A percentile compares a stretch with the other conserved stretches of the same genome.
Conservation (phyloP, 495 filamentous ascomycete genomes). For the Chaetomium cochliodes region DNA sequence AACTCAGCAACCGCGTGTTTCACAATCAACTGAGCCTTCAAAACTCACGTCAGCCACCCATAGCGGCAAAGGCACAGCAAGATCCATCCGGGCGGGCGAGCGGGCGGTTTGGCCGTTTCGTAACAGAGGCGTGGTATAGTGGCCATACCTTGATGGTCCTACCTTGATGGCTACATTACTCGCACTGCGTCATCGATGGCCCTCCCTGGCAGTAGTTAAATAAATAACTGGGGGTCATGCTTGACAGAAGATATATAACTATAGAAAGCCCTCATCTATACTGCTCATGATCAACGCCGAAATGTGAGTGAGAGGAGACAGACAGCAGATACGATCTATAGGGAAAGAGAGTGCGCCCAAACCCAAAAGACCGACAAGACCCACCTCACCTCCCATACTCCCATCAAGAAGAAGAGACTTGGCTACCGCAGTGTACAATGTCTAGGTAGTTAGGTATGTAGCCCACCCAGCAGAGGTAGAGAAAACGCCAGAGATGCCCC, state of each 20-base stretch:
- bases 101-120: neutral
- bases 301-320: neutral
- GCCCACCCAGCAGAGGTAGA: neutral
- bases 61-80: neutral
- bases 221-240: neutral
- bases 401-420: neutral
- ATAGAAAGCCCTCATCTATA: too few species aligned
- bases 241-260: neutral
- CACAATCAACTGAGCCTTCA: too few species aligned
- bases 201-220: neutral
- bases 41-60: too few species aligned
- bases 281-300: neutral
- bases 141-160: neutral
- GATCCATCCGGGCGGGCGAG: neutral
- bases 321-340: neutral
- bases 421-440: neutral
- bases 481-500: slow-evolving; percentile 4
- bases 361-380: too few species aligned
- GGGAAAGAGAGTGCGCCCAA: neutral
- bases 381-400: neutral
- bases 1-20: too few species aligned
- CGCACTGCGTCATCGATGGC: neutral
- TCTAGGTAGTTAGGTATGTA: neutral
- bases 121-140: neutral
- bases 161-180: slow-evolving; percentile 2